Base-by-base conservation (phyloP, 352 stramenopile genomes). In the Phytophthora syringae region DNA sequence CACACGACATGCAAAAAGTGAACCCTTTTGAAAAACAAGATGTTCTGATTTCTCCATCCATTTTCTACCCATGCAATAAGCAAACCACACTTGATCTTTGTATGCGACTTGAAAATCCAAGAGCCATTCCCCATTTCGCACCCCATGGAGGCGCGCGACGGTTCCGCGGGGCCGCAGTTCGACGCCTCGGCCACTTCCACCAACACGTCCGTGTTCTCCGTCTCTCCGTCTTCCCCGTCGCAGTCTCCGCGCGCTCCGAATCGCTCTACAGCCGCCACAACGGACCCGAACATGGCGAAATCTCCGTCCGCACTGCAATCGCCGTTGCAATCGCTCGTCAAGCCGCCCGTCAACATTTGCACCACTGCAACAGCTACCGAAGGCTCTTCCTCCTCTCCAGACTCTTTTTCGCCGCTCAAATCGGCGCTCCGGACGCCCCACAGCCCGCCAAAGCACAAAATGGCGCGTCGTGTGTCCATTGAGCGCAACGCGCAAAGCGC, bases 91-190 rank as follows among this genome's bases (percentile, higher is more conserved):
- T 70, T 66, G 48, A 27, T 22, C 10, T 70, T 61, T 66, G 62
- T 61, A 70, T 66, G 18, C 6, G 48, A 54, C 52, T 30, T 48
- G 21, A 72, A 57, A 64, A 72, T 72, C 64, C 64, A 72, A 54
- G 12, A 24, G 20, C 57, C 50, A 61, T 61, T 67, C 28, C 36
- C n/a, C 27, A 52, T 59, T 42, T 36, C 3, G 5, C 22, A 21
- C 30, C 43, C 32, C 28, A 64, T 61, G 65, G 47, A 69, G 24
- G 65, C 47, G 45, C 51, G 21, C 48, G 51, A 12, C 40, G 57
- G 22, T 28, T 68, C 51, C 45, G 44, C 58, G 13, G 48, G 36
- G 30, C 40, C 37, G 37, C 25, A 24, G 36, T 25, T 18, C 10
- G 28, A 48, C 15, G 65, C 60, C 18, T 56, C 49, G 16, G 60